Conservation (phyloP, 164 flowering plant species). For the Cinnamomum chago region DNA sequence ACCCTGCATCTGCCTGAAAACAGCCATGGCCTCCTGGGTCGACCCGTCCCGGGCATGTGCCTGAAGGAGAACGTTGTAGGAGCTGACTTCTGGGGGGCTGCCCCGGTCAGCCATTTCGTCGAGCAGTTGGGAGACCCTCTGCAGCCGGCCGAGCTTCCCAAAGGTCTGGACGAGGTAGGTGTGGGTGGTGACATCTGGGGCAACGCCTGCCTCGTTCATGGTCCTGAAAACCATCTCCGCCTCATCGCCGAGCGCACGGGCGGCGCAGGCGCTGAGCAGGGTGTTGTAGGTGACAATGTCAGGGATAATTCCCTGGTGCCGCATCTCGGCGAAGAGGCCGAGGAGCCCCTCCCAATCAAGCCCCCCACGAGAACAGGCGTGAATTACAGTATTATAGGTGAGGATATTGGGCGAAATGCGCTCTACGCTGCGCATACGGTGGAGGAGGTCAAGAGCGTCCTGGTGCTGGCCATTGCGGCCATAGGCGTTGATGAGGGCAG, state of each 20-base stretch:
- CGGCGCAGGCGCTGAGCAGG: constrained; percentile 74
- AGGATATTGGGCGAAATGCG: constrained; percentile 61
- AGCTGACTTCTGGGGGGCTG: constrained; percentile 63
- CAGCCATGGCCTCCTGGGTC: constrained; percentile 71
- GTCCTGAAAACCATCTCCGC: constrained; percentile 94
- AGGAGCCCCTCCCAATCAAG: constrained; percentile 86
- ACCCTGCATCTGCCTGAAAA: constrained; percentile 85
- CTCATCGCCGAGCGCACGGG: constrained; percentile 70
- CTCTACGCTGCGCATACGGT: constrained; percentile 62
- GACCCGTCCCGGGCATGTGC: constrained; percentile 65
- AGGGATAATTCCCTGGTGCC: constrained; percentile 88
- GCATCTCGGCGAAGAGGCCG: constrained; percentile 92
- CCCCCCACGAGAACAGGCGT: constrained; percentile 90
- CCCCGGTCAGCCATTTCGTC: constrained; percentile 76
- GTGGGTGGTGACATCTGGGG: constrained; percentile 78
- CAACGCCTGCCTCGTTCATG: constrained; percentile 85
- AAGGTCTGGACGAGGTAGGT: constrained; percentile 77
- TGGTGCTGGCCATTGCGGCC: constrained; percentile 78
- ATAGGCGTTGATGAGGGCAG: constrained; percentile 80
- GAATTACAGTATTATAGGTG: constrained; percentile 83
- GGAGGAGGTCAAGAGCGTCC: constrained; percentile 57
- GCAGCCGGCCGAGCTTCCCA: constrained; percentile 60
- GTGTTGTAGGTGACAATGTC: constrained; percentile 88
- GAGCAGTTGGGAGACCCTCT: constrained; percentile 68
- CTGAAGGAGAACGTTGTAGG: constrained; percentile 81